Evolutionary conservation across 805 yeast species (phyloP), one percentile per base, ranked within the genome.

Genomic region (Kuraishia floccosa): DNA sequence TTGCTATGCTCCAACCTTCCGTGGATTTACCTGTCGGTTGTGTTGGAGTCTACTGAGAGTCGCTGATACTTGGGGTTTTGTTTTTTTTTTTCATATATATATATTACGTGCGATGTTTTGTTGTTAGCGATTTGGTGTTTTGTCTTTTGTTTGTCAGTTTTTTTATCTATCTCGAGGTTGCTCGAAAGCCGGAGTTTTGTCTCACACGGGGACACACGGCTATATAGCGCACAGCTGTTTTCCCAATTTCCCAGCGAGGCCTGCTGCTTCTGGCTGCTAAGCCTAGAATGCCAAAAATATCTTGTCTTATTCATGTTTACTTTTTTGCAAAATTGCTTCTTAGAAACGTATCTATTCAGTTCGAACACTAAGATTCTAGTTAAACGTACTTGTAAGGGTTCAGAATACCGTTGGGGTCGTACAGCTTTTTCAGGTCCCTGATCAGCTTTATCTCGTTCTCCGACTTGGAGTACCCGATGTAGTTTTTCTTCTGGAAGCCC

Each of bases 401-500:
- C 68, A 91, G 56, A 46, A 91, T 91, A 15, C 77, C 81, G 33
- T 84, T 80, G 40, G 96, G 96, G 62, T 91, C 98, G 49, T 73
- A 87, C 42, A 71, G 74, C n/a, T 63, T 43, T 60, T 89, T 91
- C 43, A 91, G 56, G 24, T 74, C 74, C 51, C 76, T 78, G 68
- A 91, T 87, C 60, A 86, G 52, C 25, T 61, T 50, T 36, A 91
- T 71, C 52, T 85, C 87, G 31, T 61, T 59, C 9, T 67, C 75
- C 39, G 72, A 71, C 64, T 87, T 91, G 31, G 94, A 70, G 60
- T 89, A 91, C 7, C 78, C 78, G 42, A 89, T 68, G 52, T 82
- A 91, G 49, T 83, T 81, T 44, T 80, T 85, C 78, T 91, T 91
- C 49, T 89, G 96, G 71, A 91, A 84, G 0, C 98, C 98, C 35